Conservation (phyloP, 2,329 filamentous ascomycete species). For the Periconia macrospinosa region DNA sequence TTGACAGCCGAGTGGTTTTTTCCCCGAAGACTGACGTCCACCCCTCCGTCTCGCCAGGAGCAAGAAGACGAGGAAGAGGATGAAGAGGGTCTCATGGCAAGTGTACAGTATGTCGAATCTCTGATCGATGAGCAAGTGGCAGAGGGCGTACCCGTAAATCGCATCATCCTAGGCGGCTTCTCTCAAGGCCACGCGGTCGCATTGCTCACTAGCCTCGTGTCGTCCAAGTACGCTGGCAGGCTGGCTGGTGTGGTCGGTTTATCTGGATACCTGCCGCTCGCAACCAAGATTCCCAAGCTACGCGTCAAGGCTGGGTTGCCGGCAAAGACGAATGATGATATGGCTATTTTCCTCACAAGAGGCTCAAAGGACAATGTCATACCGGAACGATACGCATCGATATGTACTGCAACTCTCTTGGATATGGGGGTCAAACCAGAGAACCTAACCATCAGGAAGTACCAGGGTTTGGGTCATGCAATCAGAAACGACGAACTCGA, state of each 20-base stretch:
- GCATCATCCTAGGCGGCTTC: slow-evolving; percentile 53
- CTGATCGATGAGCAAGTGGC: slow-evolving; percentile 47
- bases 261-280: slow-evolving; percentile 52
- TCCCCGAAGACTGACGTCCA: slow-evolving; percentile 45
- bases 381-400: slow-evolving; percentile 46
- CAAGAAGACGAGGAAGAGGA: slow-evolving; percentile 50
- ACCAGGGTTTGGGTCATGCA: slow-evolving; percentile 53
- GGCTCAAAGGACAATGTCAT: slow-evolving; percentile 53
- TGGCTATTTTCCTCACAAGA: slow-evolving; percentile 51
- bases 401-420: slow-evolving; percentile 46
- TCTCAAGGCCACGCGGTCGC: slow-evolving; percentile 53
- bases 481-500: slow-evolving; percentile 47
- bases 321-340: slow-evolving; percentile 34
- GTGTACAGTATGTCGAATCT: slow-evolving; percentile 45
- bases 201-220: slow-evolving; percentile 47
- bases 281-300: slow-evolving; percentile 42
- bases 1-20: slow-evolving; percentile 53
- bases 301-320: slow-evolving; percentile 41
- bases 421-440: slow-evolving; percentile 45
- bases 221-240: slow-evolving; percentile 43
- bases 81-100: slow-evolving; percentile 47
- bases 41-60: slow-evolving; percentile 45
- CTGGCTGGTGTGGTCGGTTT: slow-evolving; percentile 48
- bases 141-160: slow-evolving; percentile 45
- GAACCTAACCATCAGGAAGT: slow-evolving; percentile 47